Base-by-base conservation (phyloP, 1,284 basidiomycete species). In the Papiliotrema flavescens region DNA sequence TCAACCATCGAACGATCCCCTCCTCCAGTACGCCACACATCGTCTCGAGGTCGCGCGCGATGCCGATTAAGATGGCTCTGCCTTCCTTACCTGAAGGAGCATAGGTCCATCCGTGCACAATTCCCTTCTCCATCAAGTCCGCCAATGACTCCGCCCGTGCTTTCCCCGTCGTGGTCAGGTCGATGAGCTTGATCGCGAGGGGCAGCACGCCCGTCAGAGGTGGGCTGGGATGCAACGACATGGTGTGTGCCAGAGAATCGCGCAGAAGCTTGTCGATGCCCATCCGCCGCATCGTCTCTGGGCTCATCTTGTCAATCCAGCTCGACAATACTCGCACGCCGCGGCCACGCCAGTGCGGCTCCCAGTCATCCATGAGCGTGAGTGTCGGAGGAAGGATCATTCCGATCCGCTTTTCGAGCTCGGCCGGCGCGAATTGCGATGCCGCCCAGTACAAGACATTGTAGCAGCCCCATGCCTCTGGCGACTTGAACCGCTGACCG, bases 331-430 rank as follows among this genome's bases (percentile, higher is more conserved):
- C 66, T 9, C 50, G 41, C 0, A 66, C 64, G 4, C 74, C 76
- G 26, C 57, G 52, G 3, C 59, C 59, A 1, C 76, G 66, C 63
- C 70, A 77, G 1, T 50, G 41, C 0, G 76, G 68, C 24, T 76
- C 73, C 61, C 66, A 77, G 52, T 77, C 76, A 57, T 77, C 76
- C 67, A 77, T 67, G 53, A 77, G 54, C 26, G 67, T 66, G 24
- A 77, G 48, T 0, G 73, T 75, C 1, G 76, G 74, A 5, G 76
- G 76, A 2, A 77, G 57, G 20, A 77, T 60, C 40, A 70, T 26
- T 1, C 67, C 70, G 6, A 77, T 65, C 15, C 66, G 55, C 42
- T 62, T 57, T 43, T 70, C 66, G 2, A 74, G 37, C 8, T 67
- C 59, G 6, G 42, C 36, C 1, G 49, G 6, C 0, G 51, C 13